Base-by-base conservation (phyloP, 2,329 filamentous ascomycete genomes). In the Exophiala oligosperma region DNA sequence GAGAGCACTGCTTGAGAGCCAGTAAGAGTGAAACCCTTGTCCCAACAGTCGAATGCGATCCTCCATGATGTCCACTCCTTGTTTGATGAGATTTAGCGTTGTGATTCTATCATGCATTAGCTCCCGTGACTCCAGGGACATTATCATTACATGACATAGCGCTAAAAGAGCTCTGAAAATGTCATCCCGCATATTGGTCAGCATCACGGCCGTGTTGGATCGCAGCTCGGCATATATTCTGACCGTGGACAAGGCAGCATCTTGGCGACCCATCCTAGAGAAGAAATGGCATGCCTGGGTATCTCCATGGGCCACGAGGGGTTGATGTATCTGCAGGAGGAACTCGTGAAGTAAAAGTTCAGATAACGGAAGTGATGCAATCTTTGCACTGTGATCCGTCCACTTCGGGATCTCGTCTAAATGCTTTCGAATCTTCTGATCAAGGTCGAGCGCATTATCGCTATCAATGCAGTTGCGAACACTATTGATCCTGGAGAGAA, bases 1-100 rank as follows among this genome's bases (percentile, higher is more conserved):
- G 5, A 63, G 64, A n/a, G 71, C 72, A 12, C 71, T 71, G 21
- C 65, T 69, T 1, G 73, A 61, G 35, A 71, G 70, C 71, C 71
- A 75, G 54, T 70, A 70, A 24, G 69, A 64, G 14, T 74, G 71
- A 38, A 68, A 71, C 1, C 72, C 72, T 24, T 70, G 70, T 23
- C 73, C 73, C 8, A 70, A 68, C 2, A 64, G 62, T 41, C 69
- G 63, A 12, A 71, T 69, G 14, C 69, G 65, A 26, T 71, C 64
- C 59, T 74, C 72, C 14, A 74, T 65, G n/a, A 75, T 54, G 6
- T 59, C 57, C 5, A 74, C 64, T 1, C 67, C 65, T 37, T 69
- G 62, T 2, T 70, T 64, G 9, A 71, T 58, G 29, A 64, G 44
- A 12, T 50, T 28, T 11, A 62, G 41, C 3, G 56, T 40, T 14